Base-by-base conservation (phyloP, 495 filamentous ascomycete genomes). In the Usnea hakonensis region DNA sequence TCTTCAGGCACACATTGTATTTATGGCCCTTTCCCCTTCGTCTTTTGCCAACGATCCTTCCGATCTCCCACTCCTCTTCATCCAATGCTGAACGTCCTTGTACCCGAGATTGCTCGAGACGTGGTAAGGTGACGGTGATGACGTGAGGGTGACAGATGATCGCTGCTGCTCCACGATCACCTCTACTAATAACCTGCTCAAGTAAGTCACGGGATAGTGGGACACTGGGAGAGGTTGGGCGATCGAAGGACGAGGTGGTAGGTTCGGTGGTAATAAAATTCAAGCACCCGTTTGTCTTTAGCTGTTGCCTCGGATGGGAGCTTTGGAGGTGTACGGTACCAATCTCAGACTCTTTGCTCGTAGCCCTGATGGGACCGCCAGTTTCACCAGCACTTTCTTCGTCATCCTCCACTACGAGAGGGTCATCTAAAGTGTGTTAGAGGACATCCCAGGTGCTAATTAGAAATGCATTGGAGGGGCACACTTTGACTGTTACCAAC, bases 331-430 rank as follows among this genome's bases (percentile, higher is more conserved):
- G 43, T 57, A 46, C 28, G 23, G 48, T 43, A 37, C 28, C 26
- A 60, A 65, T 56, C 33, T 43, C 16, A 57, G 50, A 38, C 56
- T 58, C 30, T 10, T 41, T n/a, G 33, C 21, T 60, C 21, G 52
- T 55, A 17, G 28, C 36, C 46, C 57, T 48, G 32, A 23, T 59
- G 19, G 57, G 48, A 46, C 28, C 36, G 50, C 28, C 17, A 54
- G 9, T 44, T 46, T 62, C 50, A 36, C n/a, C 19, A 23, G 46
- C 33, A 3, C 21, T 17, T 16, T 40, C 52, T 10, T 46, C 50
- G 26, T 62, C 36, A 36, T 62, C 60, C 32, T 62, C 38, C 8
- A 62, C 50, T 21, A 62, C 21, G 35, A 62, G 6, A 43, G 60
- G 48, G 41, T 62, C 40, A 55, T 55, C 60, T 62, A 37, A 41